These are phyloP conservation scores for Pseudofabraea citricarpa DNA, from an alignment of 2,329 filamentous ascomycete genomes.

Conservation along the genomic window DNA sequence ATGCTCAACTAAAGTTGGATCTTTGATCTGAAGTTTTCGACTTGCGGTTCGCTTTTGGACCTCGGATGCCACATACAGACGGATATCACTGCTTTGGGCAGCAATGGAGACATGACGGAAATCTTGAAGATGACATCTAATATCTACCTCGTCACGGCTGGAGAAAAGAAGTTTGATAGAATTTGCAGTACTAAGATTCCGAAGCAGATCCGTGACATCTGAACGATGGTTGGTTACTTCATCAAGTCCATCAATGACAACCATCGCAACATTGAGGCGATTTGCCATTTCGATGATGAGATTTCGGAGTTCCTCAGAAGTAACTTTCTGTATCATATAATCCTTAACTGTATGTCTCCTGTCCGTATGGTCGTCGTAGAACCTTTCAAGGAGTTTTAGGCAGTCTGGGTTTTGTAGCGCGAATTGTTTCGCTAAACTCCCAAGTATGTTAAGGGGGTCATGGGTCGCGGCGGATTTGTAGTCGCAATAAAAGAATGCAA, in stretches of 20 bases:
- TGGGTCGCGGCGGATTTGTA: constrained; percentile 21
- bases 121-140: constrained; percentile 1
- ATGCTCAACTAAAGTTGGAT: constrained; percentile 9
- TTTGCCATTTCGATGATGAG: not conserved
- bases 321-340: too few species aligned
- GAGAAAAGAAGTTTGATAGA: constrained; percentile 10
- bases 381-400: constrained; percentile 11
- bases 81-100: constrained; percentile 10
- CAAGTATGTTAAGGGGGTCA: constrained; percentile 16
- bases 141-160: constrained; percentile 11
- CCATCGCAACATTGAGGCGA: constrained; percentile 3
- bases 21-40: constrained; percentile 5
- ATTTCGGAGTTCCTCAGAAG: not conserved
- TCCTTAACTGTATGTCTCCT: not conserved
- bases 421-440: constrained; percentile 22
- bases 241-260: constrained; percentile 26
- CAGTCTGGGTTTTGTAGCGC: constrained; percentile 18
- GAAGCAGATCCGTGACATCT: constrained; percentile 5
- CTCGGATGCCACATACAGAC: constrained; percentile 6
- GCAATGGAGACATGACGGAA: constrained; percentile 6
- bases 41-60: constrained; percentile 8
- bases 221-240: constrained; percentile 15
- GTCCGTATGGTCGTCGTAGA: not conserved
- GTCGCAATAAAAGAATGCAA: constrained; percentile 27
- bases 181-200: constrained; percentile 5